These are phyloP conservation scores for Mrakia blollopis DNA, from an alignment of 768 basidiomycete genomes.

Conservation along the genomic window DNA sequence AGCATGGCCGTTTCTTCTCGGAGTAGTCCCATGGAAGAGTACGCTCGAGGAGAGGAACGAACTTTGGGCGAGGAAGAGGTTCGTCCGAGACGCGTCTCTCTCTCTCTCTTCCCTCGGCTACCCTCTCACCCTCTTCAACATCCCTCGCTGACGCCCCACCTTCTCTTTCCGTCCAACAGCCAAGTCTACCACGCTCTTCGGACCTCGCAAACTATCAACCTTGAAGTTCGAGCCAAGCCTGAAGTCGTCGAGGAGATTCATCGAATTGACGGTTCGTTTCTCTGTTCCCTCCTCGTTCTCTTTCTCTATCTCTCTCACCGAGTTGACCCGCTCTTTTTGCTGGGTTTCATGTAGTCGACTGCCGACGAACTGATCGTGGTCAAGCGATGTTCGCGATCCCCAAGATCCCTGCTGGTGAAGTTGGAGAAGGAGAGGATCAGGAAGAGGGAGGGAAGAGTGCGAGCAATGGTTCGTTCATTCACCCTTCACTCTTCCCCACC, in stretches of 20 bases:
- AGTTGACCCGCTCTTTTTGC: background rate
- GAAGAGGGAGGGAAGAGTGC: constrained; percentile 42
- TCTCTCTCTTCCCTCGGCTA: constrained; percentile 20
- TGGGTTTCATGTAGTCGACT: constrained; percentile 60
- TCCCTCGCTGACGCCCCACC: background rate
- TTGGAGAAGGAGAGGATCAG: constrained; percentile 46
- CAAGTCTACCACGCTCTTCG: constrained; percentile 40
- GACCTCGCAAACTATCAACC: constrained; percentile 12
- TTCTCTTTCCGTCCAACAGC: constrained; percentile 43
- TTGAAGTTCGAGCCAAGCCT: constrained; percentile 12
- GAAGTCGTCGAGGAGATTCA: constrained; percentile 47
- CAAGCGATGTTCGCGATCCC: constrained; percentile 73
- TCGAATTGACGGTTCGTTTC: constrained; percentile 59
- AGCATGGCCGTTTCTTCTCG: constrained; percentile 87
- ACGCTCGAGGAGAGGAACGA: constrained; percentile 58
- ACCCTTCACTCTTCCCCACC: too few relatives aligned
- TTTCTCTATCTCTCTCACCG: background rate
- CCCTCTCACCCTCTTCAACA: constrained; percentile 18
- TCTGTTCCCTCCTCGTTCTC: background rate
- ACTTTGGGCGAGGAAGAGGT: constrained; percentile 64
- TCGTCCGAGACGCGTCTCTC: constrained; percentile 34
- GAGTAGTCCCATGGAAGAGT: constrained; percentile 74
- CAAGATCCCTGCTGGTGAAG: constrained; percentile 53
- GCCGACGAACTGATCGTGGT: constrained; percentile 89
- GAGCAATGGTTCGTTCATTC: constrained; percentile 40